Evolutionary conservation across 148 eudicot species (phyloP), one percentile per base, ranked within the genome.

Genomic region (Amaranthus palmeri): DNA sequence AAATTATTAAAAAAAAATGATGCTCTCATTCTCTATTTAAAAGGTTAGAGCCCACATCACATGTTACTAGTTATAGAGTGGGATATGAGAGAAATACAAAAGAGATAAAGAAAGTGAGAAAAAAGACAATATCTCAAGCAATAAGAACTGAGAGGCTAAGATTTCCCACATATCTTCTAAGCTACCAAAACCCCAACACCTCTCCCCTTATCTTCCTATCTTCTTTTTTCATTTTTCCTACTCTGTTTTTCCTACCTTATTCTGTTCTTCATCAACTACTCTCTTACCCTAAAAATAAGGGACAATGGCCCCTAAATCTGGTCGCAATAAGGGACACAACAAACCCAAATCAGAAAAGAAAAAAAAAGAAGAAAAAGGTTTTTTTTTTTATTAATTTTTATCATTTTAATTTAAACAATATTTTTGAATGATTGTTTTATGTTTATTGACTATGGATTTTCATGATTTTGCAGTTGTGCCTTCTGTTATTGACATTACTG

Each of bases 301-400:
- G 45, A 52, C 41, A 59, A 95, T 95, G 99, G 99, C 99, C 64
- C 99, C 99, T n/a, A 95, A 86, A 81, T 91, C 98, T 2, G 76
- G 89, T 40, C 88, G 79, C 57, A 86, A 84, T 59, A 95, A 87
- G 75, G 85, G 89, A 36, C 92, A 85, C 72, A 92, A 85, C 72
- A 92, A 86, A 73, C 51, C 82, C 13, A 95, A 87, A 78, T 58
- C 83, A 3, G 99, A 95, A 66, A 92, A 83, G 87, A 95, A 82
- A 88, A 95, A 88, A 81, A 95, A 85, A 73, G 97, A 92, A 76
- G 99, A 95, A 70, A 95, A 95, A 80, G 84, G 97, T 4, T 25
- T 45, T 7, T 3, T 40, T 9, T 12, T 41, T 43, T n/a, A 53
- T 8, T 2, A 0, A 6, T 7, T 36, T 0, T 5, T 4, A 17